Conservation (phyloP, 192 early-diverging fungal genomes). For the Mortierella antarctica region DNA sequence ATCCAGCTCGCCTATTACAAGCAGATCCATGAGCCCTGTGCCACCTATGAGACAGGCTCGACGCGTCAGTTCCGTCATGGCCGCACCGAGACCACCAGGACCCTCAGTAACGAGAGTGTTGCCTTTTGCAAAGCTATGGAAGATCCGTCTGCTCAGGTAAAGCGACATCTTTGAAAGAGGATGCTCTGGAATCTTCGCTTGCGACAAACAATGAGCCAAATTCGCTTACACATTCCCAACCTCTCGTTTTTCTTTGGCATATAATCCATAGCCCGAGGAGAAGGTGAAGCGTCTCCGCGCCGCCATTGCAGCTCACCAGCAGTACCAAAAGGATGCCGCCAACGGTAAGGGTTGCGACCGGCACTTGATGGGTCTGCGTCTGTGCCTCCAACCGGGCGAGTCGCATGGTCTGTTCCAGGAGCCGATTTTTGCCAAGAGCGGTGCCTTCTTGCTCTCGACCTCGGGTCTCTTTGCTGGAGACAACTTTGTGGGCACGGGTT, state of each 20-base stretch:
- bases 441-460: conserved; percentile 80
- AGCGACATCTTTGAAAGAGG: neutral
- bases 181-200: neutral
- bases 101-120: conserved; percentile 75
- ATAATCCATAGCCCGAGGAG: conserved; percentile 43
- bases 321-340: conserved; percentile 77
- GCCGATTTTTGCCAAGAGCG: conserved; percentile 72
- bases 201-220: no score
- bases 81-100: conserved; percentile 88
- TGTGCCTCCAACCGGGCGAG: conserved; percentile 60
- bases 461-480: conserved; percentile 79
- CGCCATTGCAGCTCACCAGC: conserved; percentile 73
- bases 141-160: conserved; percentile 53
- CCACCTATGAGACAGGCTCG: conserved; percentile 89
- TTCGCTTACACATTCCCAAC: neutral
- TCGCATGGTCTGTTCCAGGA: conserved; percentile 67
- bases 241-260: neutral
- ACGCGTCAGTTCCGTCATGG: conserved; percentile 86
- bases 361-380: conserved; percentile 82
- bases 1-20: conserved; percentile 88
- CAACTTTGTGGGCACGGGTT: conserved; percentile 81
- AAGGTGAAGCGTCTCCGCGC: conserved; percentile 71
- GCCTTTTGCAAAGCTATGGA: conserved; percentile 78
- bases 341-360: conserved; percentile 86
- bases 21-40: conserved; percentile 67